Evolutionary conservation across 352 stramenopile species (phyloP), one percentile per base, ranked within the genome.

Genomic region (Phytophthora sp.): DNA sequence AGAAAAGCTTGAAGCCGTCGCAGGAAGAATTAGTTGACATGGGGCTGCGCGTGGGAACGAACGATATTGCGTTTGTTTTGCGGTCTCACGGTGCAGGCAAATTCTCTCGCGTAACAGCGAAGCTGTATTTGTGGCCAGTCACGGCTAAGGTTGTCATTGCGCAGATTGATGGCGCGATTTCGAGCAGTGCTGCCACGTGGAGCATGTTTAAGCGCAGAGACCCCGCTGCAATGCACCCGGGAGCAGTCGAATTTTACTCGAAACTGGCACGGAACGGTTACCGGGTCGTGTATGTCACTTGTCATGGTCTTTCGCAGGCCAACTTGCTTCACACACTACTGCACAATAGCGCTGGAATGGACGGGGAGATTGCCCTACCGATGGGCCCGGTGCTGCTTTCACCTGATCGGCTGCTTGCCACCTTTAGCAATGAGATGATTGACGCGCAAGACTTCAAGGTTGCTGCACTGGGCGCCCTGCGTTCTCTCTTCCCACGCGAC

Each of bases 101-200:
- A 30, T 30, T 77, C 29, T 66, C 67, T 41, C 69, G 76, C 7
- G 76, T 95, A 9, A 75, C 63, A 3, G 75, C 84, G 18, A 86
- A 82, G 29, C 23, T 95, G 31, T 95, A 84, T 56, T 46, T 95
- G 30, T 96, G 85, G 86, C 77, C 80, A 30, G 71, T 86, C 6
- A 82, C 80, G 1, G 66, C 82, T 21, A 92, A 92, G 56, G 72
- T 97, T 39, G 83, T 97, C 2, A 85, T 96, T 36, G 84, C 77
- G 5, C 86, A 97, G 38, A 81, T 96, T 31, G 89, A 97, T 63
- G 85, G 86, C 20, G 87, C 87, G 0, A 88, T 95, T 64, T 82
- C 80, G 1, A 77, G 76, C 24, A 66, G 57, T 9, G 70, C 73
- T 6, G 74, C 73, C 2, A 77, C 66, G 0, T 66, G 84, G 30